These are phyloP conservation scores for Pyrrhoderma lamaoense DNA, from an alignment of 1,284 basidiomycete species.

Conservation along the genomic window DNA sequence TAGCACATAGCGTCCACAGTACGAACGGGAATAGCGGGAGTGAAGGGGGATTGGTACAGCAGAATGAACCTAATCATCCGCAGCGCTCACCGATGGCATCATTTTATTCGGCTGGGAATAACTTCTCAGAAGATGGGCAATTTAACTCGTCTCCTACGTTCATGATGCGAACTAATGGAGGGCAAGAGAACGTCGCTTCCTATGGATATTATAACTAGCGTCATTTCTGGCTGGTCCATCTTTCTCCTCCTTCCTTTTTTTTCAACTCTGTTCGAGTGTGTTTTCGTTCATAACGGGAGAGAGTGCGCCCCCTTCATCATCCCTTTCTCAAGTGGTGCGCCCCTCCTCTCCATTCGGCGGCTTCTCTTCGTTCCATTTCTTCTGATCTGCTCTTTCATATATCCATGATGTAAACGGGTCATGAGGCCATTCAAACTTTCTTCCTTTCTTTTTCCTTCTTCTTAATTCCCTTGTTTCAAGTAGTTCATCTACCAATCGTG, in stretches of 20 bases:
- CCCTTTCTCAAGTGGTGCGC: no score
- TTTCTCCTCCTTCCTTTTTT: background rate
- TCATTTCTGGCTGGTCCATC: background rate
- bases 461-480: no score
- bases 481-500: no score
- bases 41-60: background rate
- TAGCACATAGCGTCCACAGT: background rate
- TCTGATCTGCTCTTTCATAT: no score
- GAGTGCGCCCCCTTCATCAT: no score
- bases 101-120: background rate
- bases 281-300: background rate
- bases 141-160: background rate
- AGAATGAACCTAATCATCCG: background rate
- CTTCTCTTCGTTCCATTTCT: no score
- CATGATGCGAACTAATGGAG: background rate
- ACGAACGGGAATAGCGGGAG: background rate
- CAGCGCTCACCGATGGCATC: background rate
- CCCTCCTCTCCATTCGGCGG: no score
- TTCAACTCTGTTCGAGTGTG: background rate
- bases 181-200: constrained; percentile 3
- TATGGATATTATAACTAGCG: constrained; percentile 8
- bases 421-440: no score
- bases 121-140: background rate
- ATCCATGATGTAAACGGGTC: no score
- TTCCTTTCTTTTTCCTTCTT: no score